These are phyloP conservation scores for Penicillium coffeae DNA, from an alignment of 495 filamentous ascomycete genomes.

Conservation along the genomic window DNA sequence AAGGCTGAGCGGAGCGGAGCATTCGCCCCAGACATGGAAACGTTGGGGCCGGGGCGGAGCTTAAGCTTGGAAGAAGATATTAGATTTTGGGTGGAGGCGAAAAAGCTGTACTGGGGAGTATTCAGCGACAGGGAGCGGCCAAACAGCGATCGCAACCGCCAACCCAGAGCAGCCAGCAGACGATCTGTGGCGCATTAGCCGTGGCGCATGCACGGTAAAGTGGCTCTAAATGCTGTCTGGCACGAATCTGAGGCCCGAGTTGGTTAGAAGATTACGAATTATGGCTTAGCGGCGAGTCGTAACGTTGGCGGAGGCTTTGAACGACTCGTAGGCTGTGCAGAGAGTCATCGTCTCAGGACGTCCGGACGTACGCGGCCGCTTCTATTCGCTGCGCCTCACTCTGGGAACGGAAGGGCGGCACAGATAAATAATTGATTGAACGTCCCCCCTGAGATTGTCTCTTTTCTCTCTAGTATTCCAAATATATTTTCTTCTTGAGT, in stretches of 20 bases:
- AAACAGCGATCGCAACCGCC: no score
- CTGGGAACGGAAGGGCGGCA: no score
- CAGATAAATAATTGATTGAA: no score
- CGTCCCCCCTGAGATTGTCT: no score
- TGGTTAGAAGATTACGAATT: background rate
- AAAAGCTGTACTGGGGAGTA: no score
- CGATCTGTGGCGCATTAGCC: background rate
- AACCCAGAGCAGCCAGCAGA: no score
- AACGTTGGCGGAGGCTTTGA: no score
- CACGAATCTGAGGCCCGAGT: no score
- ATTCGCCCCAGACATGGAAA: background rate
- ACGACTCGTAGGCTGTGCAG: background rate
- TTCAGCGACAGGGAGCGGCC: no score
- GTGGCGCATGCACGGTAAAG: background rate
- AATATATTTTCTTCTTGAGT: background rate
- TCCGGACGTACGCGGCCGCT: background rate
- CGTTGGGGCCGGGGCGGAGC: background rate
- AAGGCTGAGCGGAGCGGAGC: background rate
- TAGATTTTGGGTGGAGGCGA: background rate
- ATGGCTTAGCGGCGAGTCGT: background rate
- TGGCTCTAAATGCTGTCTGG: background rate
- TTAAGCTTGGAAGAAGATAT: background rate
- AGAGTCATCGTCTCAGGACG: background rate
- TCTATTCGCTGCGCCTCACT: background rate
- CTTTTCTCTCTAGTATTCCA: background rate